A percentile compares a stretch with the other conserved stretches of the same genome.
Conservation (phyloP, 352 stramenopile species). For the Globisporangium apiculatum region DNA sequence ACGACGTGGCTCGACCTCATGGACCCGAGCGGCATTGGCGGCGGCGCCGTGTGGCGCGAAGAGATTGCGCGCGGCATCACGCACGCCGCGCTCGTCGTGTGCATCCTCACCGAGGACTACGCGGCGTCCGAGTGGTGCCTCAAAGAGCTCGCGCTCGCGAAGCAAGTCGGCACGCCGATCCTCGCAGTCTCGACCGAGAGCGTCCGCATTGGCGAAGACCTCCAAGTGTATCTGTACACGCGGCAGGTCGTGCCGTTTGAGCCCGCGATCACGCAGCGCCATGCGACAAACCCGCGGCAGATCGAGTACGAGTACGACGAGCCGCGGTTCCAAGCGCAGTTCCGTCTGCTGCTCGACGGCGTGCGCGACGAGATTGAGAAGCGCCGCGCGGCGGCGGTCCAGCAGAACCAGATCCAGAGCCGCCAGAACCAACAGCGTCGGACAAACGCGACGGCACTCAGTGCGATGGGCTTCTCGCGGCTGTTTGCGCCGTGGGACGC, state of each 20-base stretch:
- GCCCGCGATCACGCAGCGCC: conserved; percentile 49
- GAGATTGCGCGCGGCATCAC: conserved; percentile 77
- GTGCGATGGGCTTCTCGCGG: conserved; percentile 27
- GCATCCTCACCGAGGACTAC: conserved; percentile 77
- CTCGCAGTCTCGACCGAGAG: conserved; percentile 65
- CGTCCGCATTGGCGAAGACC: conserved; percentile 55
- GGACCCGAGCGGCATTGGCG: conserved; percentile 79
- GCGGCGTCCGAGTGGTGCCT: conserved; percentile 75
- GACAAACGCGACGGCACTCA: not conserved
- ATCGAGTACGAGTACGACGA: conserved; percentile 82
- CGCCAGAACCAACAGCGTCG: conserved; percentile 11
- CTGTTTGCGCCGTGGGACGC: conserved; percentile 61
- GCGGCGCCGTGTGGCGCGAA: conserved; percentile 73
- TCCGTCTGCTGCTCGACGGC: conserved; percentile 69
- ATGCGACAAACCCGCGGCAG: conserved; percentile 44
- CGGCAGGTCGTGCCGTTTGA: conserved; percentile 79
- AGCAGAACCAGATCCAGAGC: conserved; percentile 31
- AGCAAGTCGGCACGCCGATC: conserved; percentile 74
- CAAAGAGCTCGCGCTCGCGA: conserved; percentile 77
- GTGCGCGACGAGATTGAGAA: conserved; percentile 84
- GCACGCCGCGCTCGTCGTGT: conserved; percentile 66
- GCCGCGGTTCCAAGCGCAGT: conserved; percentile 58
- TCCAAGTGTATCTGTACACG: conserved; percentile 83
- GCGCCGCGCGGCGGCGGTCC: conserved; percentile 35
- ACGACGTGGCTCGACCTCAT: conserved; percentile 86